Evolutionary conservation across 805 yeast genomes (phyloP), one percentile per base, ranked within the genome.

Genomic region (Candida awuae): DNA sequence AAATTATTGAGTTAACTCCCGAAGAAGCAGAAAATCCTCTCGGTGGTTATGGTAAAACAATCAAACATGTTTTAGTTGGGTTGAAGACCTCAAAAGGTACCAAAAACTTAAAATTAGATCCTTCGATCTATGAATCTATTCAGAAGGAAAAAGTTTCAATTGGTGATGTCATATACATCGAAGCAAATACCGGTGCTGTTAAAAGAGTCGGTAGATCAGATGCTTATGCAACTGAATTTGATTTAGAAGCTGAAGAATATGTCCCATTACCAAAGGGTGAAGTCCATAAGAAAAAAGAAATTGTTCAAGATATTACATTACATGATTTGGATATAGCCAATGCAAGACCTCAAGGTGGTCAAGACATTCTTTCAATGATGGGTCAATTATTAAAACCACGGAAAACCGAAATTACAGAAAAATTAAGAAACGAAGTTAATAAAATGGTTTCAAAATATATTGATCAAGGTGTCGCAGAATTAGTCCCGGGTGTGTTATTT

Each of bases 261-360:
- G 95, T 92, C 42, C 97, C 92, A 63, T 83, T 95, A 59, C 99
- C 99, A 29, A 97, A 92, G 61, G 99, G 99, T 41, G 99, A 92
- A 68, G 75, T 92, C 56, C 98, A 92, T 67, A 84, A 85, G 58
- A 79, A 97, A 55, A 86, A 85, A 58, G 94, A 87, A 56, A 94
- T 87, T 26, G 95, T 88, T 26, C 99, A 92, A 64, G 94, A 96
- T 2, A 97, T 92, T n/a, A 85, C 97, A 2, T 70, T 92, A 51
- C 97, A 92, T 65, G 99, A 92, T 63, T 84, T 92, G 52, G 99
- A 92, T 64, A 95, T 90, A 38, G 94, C 94, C 58, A 92, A 92
- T 65, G 87, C 97, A 13, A 80, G 96, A 61, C 88, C 95, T 15
- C 98, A 92, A 64, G 99, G 99, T 22, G 94, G 94, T 54, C 73